These are phyloP conservation scores for Yamadazyma dendronema DNA, from an alignment of 1,139 yeast genomes.

Conservation along the genomic window DNA sequence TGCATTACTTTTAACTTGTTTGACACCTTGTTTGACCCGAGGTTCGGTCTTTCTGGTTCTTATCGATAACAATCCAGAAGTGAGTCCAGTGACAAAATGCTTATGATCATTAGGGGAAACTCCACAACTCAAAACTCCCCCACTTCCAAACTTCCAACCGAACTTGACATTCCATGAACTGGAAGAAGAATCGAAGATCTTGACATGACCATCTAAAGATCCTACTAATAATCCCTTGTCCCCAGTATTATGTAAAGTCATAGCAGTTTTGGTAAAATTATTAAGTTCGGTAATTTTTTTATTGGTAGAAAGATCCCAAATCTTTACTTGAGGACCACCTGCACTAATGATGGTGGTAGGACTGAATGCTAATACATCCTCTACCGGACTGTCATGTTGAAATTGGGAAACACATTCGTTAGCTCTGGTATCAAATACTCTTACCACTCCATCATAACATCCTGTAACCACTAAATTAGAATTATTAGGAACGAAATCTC, in stretches of 20 bases:
- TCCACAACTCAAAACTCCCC: slow-evolving; percentile 86
- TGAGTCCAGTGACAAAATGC: slow-evolving; percentile 92
- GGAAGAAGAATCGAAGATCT: slow-evolving; percentile 78
- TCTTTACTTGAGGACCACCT: slow-evolving; percentile 84
- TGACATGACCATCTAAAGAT: slow-evolving; percentile 94
- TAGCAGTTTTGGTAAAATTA: slow-evolving; percentile 91
- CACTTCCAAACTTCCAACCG: slow-evolving; percentile 93
- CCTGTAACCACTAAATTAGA: slow-evolving; percentile 85
- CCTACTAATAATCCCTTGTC: slow-evolving; percentile 84
- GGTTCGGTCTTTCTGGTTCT: slow-evolving; percentile 80
- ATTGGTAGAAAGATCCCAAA: slow-evolving; percentile 89
- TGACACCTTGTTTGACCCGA: slow-evolving; percentile 51
- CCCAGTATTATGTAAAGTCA: slow-evolving; percentile 70
- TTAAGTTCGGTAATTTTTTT: slow-evolving; percentile 59
- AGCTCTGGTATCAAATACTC: slow-evolving; percentile 86
- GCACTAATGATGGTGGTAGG: slow-evolving; percentile 79
- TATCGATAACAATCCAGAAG: slow-evolving; percentile 83
- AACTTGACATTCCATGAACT: slow-evolving; percentile 85
- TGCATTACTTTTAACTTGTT: slow-evolving; percentile 44
- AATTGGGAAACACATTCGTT: slow-evolving; percentile 38
- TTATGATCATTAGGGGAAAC: slow-evolving; percentile 77
- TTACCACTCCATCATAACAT: slow-evolving; percentile 83
- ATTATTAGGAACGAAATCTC: slow-evolving; percentile 71
- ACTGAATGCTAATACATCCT: slow-evolving; percentile 76
- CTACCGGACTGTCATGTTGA: slow-evolving; percentile 63